Conservation (phyloP, 148 eudicot species). For the Salicornia ramosissima region DNA sequence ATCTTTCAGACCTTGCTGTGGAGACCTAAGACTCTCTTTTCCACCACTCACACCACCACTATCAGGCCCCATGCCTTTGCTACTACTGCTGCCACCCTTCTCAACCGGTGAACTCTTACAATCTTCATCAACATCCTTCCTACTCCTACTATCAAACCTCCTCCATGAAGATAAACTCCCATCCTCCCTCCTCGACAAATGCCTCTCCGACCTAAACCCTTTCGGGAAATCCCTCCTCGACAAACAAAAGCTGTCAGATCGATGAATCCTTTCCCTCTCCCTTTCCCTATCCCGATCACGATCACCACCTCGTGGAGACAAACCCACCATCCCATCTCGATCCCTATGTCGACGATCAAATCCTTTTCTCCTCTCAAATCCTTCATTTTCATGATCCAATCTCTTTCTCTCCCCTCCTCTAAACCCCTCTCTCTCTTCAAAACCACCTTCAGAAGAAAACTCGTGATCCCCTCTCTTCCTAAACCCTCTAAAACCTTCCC, state of each 20-base stretch:
- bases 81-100: constrained; percentile 37
- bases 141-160: constrained; percentile 56
- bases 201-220: constrained; percentile 94
- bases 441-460: constrained; percentile 15
- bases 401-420: constrained; percentile 59
- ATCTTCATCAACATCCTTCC: constrained; percentile 71
- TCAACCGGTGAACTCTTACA: constrained; percentile 42
- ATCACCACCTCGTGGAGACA: constrained; percentile 54
- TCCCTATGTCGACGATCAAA: constrained; percentile 79
- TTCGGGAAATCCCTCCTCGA: constrained; percentile 81
- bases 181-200: constrained; percentile 65
- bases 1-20: constrained; percentile 46
- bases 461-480: constrained; percentile 35
- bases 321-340: constrained; percentile 45
- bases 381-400: constrained; percentile 61
- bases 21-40: constrained; percentile 48
- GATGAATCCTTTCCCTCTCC: constrained; percentile 49
- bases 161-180: constrained; percentile 69
- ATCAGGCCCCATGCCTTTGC: constrained; percentile 42
- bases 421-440: constrained; percentile 60
- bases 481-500: constrained; percentile 50
- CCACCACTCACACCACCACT: constrained; percentile 41
- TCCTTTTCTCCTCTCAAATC: constrained; percentile 55
- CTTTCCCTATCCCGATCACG: constrained; percentile 45
- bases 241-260: constrained; percentile 76